Percentiles rank a stretch among this genome's conserved stretches.
phyloP scores from a whole-genome alignment of 2,329 filamentous ascomycete species.

The Microcera coccophila region DNA sequence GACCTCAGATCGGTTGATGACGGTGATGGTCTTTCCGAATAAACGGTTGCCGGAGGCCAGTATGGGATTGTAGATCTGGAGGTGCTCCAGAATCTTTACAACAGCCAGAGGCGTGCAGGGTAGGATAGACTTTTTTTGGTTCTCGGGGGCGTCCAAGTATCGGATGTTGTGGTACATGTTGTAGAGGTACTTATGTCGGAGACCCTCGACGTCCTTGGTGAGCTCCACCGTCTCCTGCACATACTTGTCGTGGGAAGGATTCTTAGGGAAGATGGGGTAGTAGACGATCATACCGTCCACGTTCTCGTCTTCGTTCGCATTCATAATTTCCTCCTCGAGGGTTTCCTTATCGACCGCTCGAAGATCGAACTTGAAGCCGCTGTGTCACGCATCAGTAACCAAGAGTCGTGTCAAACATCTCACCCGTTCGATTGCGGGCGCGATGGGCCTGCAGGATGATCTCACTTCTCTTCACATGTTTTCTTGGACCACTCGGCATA shows the following conservation, averaged over 20 bases:
- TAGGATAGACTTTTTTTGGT: conserved; percentile 82
- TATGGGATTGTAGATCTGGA: conserved; percentile 95
- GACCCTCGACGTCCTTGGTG: conserved; percentile 90
- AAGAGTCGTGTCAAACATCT: background rate
- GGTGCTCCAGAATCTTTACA: conserved; percentile 93
- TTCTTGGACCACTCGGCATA: conserved; percentile 98
- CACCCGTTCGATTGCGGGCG: background rate
- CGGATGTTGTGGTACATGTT: conserved; percentile 99
- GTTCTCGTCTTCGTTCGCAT: conserved; percentile 71
- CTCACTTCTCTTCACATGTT: conserved; percentile 94
- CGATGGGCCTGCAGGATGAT: conserved; percentile 13
- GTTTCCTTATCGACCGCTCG: conserved; percentile 79
- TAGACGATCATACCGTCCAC: conserved; percentile 95
- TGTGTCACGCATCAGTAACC: conserved; percentile 37
- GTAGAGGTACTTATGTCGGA: conserved; percentile 90
- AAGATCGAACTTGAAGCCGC: conserved; percentile 86
- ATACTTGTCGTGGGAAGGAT: conserved; percentile 85
- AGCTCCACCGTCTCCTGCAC: conserved; percentile 91
- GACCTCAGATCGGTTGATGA: conserved; percentile 94
- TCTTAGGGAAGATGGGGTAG: conserved; percentile 86
- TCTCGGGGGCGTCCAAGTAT: conserved; percentile 76
- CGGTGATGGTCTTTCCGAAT: conserved; percentile 89
- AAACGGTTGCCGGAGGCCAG: conserved; percentile 88
- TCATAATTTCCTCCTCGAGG: conserved; percentile 83
- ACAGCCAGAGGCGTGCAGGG: conserved; percentile 94